A percentile compares a stretch with the other conserved stretches of the same genome.
Conservation (phyloP, 2,329 filamentous ascomycete genomes). For the Paecilomyces fulvus region DNA sequence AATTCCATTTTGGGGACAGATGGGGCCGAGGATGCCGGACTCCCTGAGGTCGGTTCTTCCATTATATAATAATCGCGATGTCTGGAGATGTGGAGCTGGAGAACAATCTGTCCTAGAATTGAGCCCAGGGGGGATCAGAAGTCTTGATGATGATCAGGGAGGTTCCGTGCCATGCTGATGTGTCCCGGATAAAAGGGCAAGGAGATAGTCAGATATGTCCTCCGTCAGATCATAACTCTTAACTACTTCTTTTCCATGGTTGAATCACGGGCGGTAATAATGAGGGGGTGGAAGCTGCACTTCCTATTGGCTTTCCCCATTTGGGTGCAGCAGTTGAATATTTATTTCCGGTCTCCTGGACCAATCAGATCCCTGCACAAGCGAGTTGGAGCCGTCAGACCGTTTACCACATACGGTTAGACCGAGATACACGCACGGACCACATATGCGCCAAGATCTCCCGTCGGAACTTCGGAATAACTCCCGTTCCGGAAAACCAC, state of each 20-base stretch:
- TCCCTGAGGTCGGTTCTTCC: background rate
- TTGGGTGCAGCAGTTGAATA: background rate
- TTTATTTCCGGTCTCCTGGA: background rate
- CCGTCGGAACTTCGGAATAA: background rate
- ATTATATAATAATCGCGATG: background rate
- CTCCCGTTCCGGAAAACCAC: slow-evolving; percentile 16
- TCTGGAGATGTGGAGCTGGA: background rate
- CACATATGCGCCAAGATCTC: background rate
- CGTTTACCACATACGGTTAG: background rate
- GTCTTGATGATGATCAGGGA: background rate
- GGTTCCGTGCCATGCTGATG: background rate
- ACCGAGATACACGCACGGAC: background rate
- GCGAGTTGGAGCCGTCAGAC: background rate
- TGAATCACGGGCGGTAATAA: background rate
- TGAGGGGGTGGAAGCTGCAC: background rate
- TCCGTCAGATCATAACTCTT: background rate
- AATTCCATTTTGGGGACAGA: background rate
- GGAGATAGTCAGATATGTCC: background rate
- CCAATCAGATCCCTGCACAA: background rate
- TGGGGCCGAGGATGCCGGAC: background rate
- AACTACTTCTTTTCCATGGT: background rate
- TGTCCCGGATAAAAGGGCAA: background rate
- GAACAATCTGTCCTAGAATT: background rate
- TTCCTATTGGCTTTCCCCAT: background rate
- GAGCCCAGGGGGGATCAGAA: background rate